Percentiles rank a stretch among this genome's conserved stretches.
Conservation (phyloP, 768 basidiomycete genomes). For the Trametes villosa region DNA sequence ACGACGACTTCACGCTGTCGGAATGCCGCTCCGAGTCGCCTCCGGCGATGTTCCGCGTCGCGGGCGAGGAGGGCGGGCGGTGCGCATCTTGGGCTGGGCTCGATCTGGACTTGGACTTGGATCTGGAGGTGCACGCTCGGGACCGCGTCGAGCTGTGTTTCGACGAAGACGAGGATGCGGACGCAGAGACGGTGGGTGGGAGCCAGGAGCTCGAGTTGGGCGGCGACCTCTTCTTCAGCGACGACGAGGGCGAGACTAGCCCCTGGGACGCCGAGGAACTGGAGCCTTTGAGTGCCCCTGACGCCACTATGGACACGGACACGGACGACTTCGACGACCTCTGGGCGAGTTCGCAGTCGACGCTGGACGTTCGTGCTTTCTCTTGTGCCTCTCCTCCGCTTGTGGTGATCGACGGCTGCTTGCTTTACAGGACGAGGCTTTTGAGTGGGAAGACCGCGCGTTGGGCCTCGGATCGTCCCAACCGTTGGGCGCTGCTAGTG, state of each 20-base stretch:
- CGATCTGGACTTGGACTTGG: conserved; percentile 6
- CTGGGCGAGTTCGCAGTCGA: conserved; percentile 20
- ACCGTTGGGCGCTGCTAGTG: not conserved
- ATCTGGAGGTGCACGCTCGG: not conserved
- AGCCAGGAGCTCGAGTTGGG: conserved; percentile 1
- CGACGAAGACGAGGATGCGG: too few relatives aligned
- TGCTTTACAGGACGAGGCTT: conserved; percentile 4
- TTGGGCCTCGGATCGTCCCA: conserved; percentile 5
- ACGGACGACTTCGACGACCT: conserved; percentile 10
- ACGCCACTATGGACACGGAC: not conserved
- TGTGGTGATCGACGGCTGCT: not conserved
- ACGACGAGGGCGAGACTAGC: not conserved
- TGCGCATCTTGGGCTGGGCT: not conserved
- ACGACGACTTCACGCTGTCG: conserved; percentile 9
- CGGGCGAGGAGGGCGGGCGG: not conserved
- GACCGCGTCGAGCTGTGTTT: conserved; percentile 10
- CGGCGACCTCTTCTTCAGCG: not conserved
- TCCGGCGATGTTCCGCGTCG: not conserved
- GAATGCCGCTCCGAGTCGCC: conserved; percentile 3
- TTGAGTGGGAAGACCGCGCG: not conserved
- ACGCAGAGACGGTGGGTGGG: conserved; percentile 4
- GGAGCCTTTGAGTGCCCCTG: not conserved
- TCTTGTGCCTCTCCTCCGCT: not conserved
- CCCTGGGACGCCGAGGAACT: not conserved
- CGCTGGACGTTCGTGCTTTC: conserved; percentile 15